Evolutionary conservation across 164 flowering plant genomes (phyloP), one percentile per base, ranked within the genome.

Genomic region (Litsea cubeba): DNA sequence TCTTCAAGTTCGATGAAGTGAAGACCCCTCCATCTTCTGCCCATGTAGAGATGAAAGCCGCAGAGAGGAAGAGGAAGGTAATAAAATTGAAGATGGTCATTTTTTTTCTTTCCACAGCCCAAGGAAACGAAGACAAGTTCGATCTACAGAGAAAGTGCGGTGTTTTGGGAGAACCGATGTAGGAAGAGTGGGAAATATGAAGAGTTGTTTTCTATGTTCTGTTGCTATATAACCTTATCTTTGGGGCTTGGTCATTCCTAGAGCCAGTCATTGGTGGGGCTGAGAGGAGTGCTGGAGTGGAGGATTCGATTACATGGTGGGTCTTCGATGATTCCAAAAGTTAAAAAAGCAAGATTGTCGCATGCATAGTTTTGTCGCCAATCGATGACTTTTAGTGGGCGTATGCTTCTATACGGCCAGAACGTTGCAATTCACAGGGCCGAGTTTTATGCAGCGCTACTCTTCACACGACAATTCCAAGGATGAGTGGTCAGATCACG

Each of bases 31-130:
- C n/a, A 1, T 28, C 46, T 5, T 7, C 32, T 0, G 69, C 69
- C 58, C 58, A 35, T 69, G 77, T 26, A 35, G 68, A 26, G 26
- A 18, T 28, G 69, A 65, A 3, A 26, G 69, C 49, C 49, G 46
- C 28, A 25, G 35, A 65, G 40, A 65, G n/a, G 35, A 14, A 65
- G n/a, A 65, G 49, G 22, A 65, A 3, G 46, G 18, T 3, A 15
- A 65, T 18, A 26, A 28, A 17, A 40, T 14, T 30, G 15, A 28
- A 11, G 6, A 26, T 7, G 28, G 69, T 30, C 69, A 65, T 65
- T 14, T 17, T 65, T 65, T 54, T 30, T 4, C 66, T 6, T 3
- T 20, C 5, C 60, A 11, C 8, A 30, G 22, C 40, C 17, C n/a
- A 18, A 30, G 69, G 69, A 26, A 18, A 30, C 14, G 49, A 8